These are phyloP conservation scores for Candida gorgasii DNA, from an alignment of 805 yeast genomes.

Conservation along the genomic window DNA sequence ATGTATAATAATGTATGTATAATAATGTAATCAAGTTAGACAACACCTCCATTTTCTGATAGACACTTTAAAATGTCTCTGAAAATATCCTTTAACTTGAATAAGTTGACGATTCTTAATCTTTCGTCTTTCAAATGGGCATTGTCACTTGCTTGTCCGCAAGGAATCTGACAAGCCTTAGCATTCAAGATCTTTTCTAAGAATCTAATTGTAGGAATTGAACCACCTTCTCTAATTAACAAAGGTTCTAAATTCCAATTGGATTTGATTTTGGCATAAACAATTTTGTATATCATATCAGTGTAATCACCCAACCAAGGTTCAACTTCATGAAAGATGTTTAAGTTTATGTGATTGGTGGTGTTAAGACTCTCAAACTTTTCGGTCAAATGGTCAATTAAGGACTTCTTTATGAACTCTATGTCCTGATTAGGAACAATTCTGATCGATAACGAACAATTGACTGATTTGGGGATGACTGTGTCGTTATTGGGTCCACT, in stretches of 20 bases:
- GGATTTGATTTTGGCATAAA: conserved; percentile 58
- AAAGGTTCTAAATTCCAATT: conserved; percentile 84
- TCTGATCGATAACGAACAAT: conserved; percentile 76
- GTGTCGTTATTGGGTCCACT: conserved; percentile 91
- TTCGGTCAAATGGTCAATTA: conserved; percentile 47
- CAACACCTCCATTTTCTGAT: background rate
- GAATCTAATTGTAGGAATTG: conserved; percentile 86
- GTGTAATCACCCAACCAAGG: conserved; percentile 93
- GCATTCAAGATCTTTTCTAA: conserved; percentile 81
- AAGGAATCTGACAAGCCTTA: conserved; percentile 92
- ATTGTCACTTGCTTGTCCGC: conserved; percentile 93
- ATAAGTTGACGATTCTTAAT: conserved; percentile 72
- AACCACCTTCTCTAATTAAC: conserved; percentile 93
- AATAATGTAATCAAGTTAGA: too few relatives aligned
- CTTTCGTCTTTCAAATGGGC: conserved; percentile 92
- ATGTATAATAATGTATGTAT: conserved; percentile 5
- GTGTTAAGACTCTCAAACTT: conserved; percentile 54
- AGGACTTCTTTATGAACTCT: conserved; percentile 50
- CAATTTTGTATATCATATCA: conserved; percentile 68
- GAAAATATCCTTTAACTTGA: conserved; percentile 68
- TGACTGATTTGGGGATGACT: conserved; percentile 81
- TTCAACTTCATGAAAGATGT: conserved; percentile 81
- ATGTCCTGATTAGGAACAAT: conserved; percentile 88
- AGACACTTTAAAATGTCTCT: conserved; percentile 36
- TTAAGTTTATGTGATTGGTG: conserved; percentile 60